phyloP scores from a whole-genome alignment of 495 filamentous ascomycete genomes.

The Trichoderma asperelloides region DNA sequence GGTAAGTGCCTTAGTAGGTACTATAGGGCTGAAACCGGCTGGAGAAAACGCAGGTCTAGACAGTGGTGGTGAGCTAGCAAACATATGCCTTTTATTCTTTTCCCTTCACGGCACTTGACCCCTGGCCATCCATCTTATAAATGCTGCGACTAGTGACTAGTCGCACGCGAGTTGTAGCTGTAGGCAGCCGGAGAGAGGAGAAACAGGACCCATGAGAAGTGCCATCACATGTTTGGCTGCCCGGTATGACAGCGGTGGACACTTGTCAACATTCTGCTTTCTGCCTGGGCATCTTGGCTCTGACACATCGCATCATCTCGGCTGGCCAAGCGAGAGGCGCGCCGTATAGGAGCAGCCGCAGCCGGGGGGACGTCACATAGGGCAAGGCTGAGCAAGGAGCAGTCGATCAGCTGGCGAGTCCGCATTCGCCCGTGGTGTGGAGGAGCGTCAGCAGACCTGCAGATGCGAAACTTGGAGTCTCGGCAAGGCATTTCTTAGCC shows the following conservation, averaged over 20 bases:
- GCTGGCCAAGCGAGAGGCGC: not conserved
- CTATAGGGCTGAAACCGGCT: not conserved
- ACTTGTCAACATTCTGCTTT: not conserved
- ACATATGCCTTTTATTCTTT: not conserved
- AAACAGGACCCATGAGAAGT: conserved; percentile 9
- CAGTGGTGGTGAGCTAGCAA: not conserved
- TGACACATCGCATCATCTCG: not conserved
- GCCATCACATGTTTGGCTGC: not conserved
- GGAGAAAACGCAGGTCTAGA: not conserved
- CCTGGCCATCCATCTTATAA: not conserved
- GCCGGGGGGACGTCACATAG: not conserved
- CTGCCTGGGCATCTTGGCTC: not conserved
- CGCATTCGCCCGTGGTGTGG: not conserved
- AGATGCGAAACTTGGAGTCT: not conserved
- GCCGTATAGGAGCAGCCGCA: not conserved
- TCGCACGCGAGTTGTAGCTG: not conserved
- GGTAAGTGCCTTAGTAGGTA: not conserved
- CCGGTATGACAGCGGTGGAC: not conserved
- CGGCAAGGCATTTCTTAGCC: not conserved
- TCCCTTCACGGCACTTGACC: not conserved
- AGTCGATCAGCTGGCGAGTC: not conserved
- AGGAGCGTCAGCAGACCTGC: conserved; percentile 5
- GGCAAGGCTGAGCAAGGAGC: not conserved
- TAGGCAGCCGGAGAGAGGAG: not conserved
- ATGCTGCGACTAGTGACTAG: not conserved